These are phyloP conservation scores for Bipolaris gigantea DNA, from an alignment of 2,329 filamentous ascomycete species.

Conservation along the genomic window DNA sequence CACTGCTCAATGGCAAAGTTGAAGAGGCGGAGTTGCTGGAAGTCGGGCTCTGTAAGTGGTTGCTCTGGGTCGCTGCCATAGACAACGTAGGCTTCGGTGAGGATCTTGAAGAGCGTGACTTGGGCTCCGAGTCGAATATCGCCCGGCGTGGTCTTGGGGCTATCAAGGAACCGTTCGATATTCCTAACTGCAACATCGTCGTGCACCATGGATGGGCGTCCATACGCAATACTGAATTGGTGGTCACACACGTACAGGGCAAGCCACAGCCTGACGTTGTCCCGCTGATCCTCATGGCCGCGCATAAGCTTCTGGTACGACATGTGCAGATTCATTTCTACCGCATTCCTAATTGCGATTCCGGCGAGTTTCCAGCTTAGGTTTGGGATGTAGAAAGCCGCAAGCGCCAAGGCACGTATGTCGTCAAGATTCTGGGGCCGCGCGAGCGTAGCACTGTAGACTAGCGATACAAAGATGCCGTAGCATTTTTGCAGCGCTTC, in stretches of 20 bases:
- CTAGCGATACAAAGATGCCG: conserved; percentile 37
- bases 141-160: conserved; percentile 31
- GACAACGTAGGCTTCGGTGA: conserved; percentile 38
- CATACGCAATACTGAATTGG: conserved; percentile 47
- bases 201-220: conserved; percentile 46
- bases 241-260: conserved; percentile 47
- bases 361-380: conserved; percentile 48
- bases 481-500: conserved; percentile 39
- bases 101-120: conserved; percentile 38
- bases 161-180: conserved; percentile 39
- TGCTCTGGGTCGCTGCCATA: conserved; percentile 42
- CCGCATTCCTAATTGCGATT: conserved; percentile 44
- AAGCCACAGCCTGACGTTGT: conserved; percentile 47
- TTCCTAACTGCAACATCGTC: conserved; percentile 45
- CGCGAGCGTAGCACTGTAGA: conserved; percentile 40
- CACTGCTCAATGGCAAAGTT: conserved; percentile 51
- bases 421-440: conserved; percentile 44
- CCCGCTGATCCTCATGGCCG: conserved; percentile 39
- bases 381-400: conserved; percentile 47
- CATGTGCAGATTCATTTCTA: conserved; percentile 47
- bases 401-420: conserved; percentile 45
- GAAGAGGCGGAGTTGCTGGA: conserved; percentile 45
- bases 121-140: conserved; percentile 38
- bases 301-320: conserved; percentile 42
- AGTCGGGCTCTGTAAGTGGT: conserved; percentile 43